Percentiles rank a stretch among this genome's conserved stretches.
Evolutionary conservation across 2,329 filamentous ascomycete species (phyloP).

Genomic region (Phialemonium atrogriseum): DNA sequence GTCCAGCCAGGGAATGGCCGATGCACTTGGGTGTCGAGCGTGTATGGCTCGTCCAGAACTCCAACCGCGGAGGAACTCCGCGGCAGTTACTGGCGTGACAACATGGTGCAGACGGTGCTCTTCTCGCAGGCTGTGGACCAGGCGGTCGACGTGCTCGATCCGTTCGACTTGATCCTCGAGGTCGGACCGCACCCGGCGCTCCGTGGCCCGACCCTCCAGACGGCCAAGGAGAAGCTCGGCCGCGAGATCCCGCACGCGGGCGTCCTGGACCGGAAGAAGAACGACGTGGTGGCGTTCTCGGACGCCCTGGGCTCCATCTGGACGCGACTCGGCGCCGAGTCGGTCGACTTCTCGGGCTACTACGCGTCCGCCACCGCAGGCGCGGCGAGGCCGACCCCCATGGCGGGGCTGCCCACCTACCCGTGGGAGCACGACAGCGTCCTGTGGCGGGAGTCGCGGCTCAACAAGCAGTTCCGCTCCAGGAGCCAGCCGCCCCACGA

Average conservation of each 20-base stretch:
- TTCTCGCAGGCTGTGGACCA: constrained; percentile 26
- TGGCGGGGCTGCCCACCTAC: constrained; percentile 19
- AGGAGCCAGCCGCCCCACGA: constrained; percentile 24
- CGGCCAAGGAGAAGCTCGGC: constrained; percentile 12
- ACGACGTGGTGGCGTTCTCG: too few relatives aligned
- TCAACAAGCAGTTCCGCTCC: constrained; percentile 20
- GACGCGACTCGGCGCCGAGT: constrained; percentile 17
- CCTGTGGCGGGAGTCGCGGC: constrained; percentile 21
- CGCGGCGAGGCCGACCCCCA: constrained; percentile 17
- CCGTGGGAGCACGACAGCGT: constrained; percentile 22
- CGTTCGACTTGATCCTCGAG: constrained; percentile 18
- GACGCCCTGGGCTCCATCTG: too few relatives aligned
- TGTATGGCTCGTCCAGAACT: too few relatives aligned
- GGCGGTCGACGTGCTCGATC: constrained; percentile 18
- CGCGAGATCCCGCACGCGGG: constrained; percentile 12
- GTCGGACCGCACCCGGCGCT: constrained; percentile 21
- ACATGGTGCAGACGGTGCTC: constrained; percentile 29
- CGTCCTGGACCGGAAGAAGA: constrained; percentile 12
- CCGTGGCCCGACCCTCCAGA: constrained; percentile 19
- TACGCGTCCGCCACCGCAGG: constrained; percentile 17
- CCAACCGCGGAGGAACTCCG: constrained; percentile 27
- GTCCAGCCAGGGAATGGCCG: not conserved
- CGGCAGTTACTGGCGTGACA: constrained; percentile 34
- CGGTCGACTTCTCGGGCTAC: constrained; percentile 19
- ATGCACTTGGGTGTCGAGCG: constrained; percentile 30